A percentile compares a stretch with the other conserved stretches of the same genome.
These are phyloP conservation scores for Teunomyces kruisii DNA, from an alignment of 805 yeast species.

Conservation along the genomic window DNA sequence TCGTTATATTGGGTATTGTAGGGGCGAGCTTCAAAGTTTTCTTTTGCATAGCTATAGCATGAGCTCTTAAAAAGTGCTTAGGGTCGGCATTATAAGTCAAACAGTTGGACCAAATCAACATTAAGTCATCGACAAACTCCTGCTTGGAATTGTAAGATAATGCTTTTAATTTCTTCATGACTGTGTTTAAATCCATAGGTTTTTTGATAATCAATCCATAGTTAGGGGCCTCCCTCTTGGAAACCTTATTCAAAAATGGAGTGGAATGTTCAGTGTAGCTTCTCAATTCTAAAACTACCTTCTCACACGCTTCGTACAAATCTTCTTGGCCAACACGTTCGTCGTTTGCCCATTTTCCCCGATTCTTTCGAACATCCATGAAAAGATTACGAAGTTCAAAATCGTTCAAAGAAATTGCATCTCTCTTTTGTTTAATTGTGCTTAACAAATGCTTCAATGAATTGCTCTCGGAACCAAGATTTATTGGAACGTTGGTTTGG, in stretches of 20 bases:
- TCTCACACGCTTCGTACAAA: conserved; percentile 94
- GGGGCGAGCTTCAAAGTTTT: conserved; percentile 75
- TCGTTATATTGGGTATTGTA: conserved; percentile 82
- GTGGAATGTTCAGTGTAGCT: conserved; percentile 96
- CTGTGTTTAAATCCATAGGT: conserved; percentile 97
- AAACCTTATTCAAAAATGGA: conserved; percentile 92
- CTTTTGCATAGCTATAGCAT: conserved; percentile 95
- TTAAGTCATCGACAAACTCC: conserved; percentile 91
- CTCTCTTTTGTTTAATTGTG: conserved; percentile 76
- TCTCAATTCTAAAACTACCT: conserved; percentile 85
- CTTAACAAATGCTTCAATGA: conserved; percentile 73
- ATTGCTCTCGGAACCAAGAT: conserved; percentile 37
- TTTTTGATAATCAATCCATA: conserved; percentile 84
- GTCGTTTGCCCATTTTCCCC: conserved; percentile 98
- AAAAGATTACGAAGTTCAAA: conserved; percentile 80
- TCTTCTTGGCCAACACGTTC: conserved; percentile 97
- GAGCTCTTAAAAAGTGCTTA: conserved; percentile 82
- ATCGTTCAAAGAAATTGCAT: conserved; percentile 73
- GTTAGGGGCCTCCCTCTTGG: conserved; percentile 97
- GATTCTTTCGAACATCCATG: conserved; percentile 88
- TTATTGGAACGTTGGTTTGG: conserved; percentile 27
- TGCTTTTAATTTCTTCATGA: conserved; percentile 80
- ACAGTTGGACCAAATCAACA: conserved; percentile 95
- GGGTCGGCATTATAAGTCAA: conserved; percentile 93
- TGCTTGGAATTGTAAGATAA: conserved; percentile 81